Evolutionary conservation across 208 protist species (phyloP).

Genomic region (Trypanosoma theileri): DNA sequence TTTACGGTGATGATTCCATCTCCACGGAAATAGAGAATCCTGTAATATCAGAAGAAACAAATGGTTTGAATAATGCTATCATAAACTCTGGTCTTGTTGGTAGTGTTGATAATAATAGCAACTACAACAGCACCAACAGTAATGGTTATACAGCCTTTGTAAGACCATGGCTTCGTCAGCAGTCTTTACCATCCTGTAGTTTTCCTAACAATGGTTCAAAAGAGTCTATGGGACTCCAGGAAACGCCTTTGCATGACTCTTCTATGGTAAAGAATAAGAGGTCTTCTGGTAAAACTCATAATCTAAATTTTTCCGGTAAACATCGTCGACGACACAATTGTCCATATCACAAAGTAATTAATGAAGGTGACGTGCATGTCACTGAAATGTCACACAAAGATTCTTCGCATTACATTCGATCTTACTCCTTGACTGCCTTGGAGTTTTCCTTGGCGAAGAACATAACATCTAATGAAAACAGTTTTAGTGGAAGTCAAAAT

Average conservation of each 20-base stretch:
- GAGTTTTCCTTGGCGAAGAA: too few species aligned
- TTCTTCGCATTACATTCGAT: slow-evolving; percentile 19
- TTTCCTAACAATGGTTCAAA: too few species aligned
- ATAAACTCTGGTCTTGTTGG: too few species aligned
- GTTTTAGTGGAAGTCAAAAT: background rate
- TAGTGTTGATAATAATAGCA: background rate
- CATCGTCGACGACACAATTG: slow-evolving; percentile 7
- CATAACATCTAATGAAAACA: background rate
- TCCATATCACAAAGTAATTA: slow-evolving; percentile 2
- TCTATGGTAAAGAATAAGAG: background rate
- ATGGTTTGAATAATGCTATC: background rate
- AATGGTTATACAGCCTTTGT: background rate
- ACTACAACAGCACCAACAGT: too few species aligned
- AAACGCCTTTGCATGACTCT: background rate
- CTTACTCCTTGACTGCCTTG: background rate
- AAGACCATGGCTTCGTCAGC: slow-evolving; percentile 1
- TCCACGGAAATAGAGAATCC: background rate
- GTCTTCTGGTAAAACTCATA: background rate
- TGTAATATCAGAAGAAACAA: background rate
- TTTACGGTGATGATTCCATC: background rate
- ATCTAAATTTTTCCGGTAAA: slow-evolving; percentile 3
- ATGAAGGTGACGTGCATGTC: slow-evolving; percentile 6
- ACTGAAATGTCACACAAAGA: slow-evolving; percentile 12
- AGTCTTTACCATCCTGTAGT: background rate
- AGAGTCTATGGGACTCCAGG: background rate